A percentile compares a stretch with the other conserved stretches of the same genome.
phyloP scores from a whole-genome alignment of 202 grass and related monocot genomes.

The Carex arenaria region DNA sequence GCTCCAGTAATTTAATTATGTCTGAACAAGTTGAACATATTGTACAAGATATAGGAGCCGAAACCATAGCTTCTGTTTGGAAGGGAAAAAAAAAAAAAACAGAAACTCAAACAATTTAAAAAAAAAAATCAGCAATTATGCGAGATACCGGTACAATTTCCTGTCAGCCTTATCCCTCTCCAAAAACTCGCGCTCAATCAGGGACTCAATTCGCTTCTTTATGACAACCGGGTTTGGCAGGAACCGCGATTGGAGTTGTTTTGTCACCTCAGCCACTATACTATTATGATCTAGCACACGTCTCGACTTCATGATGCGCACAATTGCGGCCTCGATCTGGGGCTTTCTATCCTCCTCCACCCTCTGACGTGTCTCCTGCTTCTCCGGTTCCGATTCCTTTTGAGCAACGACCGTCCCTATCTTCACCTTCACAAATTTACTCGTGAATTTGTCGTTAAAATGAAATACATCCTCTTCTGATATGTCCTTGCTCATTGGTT shows the following conservation, averaged over 20 bases:
- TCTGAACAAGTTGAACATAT: slow-evolving; percentile 22
- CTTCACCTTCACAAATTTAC: slow-evolving; percentile 98
- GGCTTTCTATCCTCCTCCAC: slow-evolving; percentile 98
- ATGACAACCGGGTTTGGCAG: slow-evolving; percentile 94
- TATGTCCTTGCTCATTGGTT: slow-evolving; percentile 98
- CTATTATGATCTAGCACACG: slow-evolving; percentile 92
- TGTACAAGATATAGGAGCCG: background rate
- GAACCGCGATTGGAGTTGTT: slow-evolving; percentile 85
- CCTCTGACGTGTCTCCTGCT: slow-evolving; percentile 86
- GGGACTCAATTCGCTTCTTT: slow-evolving; percentile 92
- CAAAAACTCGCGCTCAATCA: slow-evolving; percentile 95
- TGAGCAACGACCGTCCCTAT: slow-evolving; percentile 91
- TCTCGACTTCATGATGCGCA: slow-evolving; percentile 93
- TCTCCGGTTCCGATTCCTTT: slow-evolving; percentile 94
- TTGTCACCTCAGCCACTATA: slow-evolving; percentile 85
- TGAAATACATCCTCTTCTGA: slow-evolving; percentile 88
- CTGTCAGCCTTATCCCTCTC: slow-evolving; percentile 95
- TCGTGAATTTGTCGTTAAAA: slow-evolving; percentile 95
- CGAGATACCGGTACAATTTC: slow-evolving; percentile 97
- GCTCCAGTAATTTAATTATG: background rate
- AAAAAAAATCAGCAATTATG: slow-evolving; percentile 36
- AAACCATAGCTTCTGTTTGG: background rate
- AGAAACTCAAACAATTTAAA: slow-evolving; percentile 19
- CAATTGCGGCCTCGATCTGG: slow-evolving; percentile 94
- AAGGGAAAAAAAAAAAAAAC: slow-evolving; percentile 24